A percentile compares a stretch with the other conserved stretches of the same genome.
Conservation (phyloP, 164 flowering plant genomes). For the Vitis labrusca region DNA sequence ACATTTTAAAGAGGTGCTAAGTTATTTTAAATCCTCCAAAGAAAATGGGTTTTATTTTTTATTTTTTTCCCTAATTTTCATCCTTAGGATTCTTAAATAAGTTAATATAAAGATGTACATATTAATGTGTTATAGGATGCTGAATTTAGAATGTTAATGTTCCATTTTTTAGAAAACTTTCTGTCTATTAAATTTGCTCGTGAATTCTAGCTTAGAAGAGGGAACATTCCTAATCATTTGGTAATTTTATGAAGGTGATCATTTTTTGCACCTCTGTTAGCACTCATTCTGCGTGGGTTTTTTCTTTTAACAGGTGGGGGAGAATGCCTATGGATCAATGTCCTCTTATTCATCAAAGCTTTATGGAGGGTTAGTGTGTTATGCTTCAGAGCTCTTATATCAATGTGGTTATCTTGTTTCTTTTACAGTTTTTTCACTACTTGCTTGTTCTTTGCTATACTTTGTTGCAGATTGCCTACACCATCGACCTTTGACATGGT, state of each 20-base stretch:
- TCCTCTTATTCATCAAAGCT: conserved; percentile 69
- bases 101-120: too few relatives aligned
- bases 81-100: too few relatives aligned
- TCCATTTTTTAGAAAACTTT: too few relatives aligned
- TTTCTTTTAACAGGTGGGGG: conserved; percentile 55
- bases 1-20: too few relatives aligned
- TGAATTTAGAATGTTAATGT: too few relatives aligned
- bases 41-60: too few relatives aligned
- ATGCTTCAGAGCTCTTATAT: not conserved
- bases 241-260: not conserved
- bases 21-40: too few relatives aligned
- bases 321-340: conserved; percentile 67
- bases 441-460: not conserved
- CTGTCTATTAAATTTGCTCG: too few relatives aligned
- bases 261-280: not conserved
- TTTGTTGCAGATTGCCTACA: conserved; percentile 48
- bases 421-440: not conserved
- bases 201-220: too few relatives aligned
- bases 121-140: too few relatives aligned
- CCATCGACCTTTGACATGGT: conserved; percentile 71
- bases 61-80: too few relatives aligned
- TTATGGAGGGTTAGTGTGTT: conserved; percentile 70
- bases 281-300: conserved; percentile 1
- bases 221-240: not conserved
- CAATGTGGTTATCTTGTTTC: not conserved